phyloP scores from a whole-genome alignment of 2,329 filamentous ascomycete species.

The Cylindrodendrum hubeiense region DNA sequence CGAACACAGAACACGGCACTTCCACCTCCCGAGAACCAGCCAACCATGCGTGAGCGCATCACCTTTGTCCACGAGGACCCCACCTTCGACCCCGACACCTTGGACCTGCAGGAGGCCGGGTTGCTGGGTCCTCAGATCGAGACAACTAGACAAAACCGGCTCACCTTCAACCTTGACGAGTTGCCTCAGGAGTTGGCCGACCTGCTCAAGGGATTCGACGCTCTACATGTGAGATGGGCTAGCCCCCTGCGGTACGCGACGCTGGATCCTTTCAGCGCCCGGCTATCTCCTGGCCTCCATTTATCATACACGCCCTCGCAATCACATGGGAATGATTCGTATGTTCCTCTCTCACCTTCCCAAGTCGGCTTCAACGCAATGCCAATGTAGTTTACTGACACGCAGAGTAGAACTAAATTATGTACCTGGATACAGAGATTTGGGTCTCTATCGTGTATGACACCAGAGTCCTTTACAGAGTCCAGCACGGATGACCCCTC shows the following conservation, averaged over 20 bases:
- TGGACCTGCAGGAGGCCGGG: slow-evolving; percentile 68
- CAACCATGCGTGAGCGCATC: slow-evolving; percentile 78
- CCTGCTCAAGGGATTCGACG: slow-evolving; percentile 73
- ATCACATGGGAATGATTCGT: slow-evolving; percentile 35
- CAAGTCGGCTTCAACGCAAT: neutral
- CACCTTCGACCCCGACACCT: slow-evolving; percentile 72
- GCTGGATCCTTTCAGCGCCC: slow-evolving; percentile 78
- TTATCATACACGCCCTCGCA: slow-evolving; percentile 75
- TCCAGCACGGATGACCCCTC: slow-evolving; percentile 50
- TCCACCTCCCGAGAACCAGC: neutral
- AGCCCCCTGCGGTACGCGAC: slow-evolving; percentile 68
- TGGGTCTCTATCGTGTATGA: slow-evolving; percentile 66
- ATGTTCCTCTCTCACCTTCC: slow-evolving; percentile 22
- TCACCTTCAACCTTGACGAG: slow-evolving; percentile 81
- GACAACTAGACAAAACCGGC: slow-evolving; percentile 81
- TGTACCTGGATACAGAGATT: slow-evolving; percentile 73
- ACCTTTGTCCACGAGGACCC: slow-evolving; percentile 81
- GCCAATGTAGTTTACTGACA: slow-evolving; percentile 1
- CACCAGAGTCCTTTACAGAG: slow-evolving; percentile 67
- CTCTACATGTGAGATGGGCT: slow-evolving; percentile 86
- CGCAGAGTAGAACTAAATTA: slow-evolving; percentile 57
- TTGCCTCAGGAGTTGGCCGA: slow-evolving; percentile 75
- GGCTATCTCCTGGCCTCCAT: slow-evolving; percentile 85
- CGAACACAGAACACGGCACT: neutral
- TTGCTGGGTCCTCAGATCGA: slow-evolving; percentile 69